phyloP scores from a whole-genome alignment of 2,329 filamentous ascomycete species.

The Calycina herbarum region DNA sequence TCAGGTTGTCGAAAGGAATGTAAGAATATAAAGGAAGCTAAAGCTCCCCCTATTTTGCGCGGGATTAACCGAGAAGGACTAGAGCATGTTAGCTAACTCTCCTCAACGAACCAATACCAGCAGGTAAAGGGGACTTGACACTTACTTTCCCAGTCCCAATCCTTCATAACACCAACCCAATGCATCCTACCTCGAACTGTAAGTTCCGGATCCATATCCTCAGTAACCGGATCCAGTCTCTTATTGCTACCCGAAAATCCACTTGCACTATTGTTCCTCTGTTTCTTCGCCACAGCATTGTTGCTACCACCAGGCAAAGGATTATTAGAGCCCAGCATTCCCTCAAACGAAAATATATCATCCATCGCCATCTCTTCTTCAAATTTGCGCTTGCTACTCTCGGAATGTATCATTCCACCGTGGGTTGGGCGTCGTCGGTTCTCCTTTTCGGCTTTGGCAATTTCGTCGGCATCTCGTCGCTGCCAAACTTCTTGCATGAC shows the following conservation, averaged over 20 bases:
- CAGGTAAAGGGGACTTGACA: conserved; percentile 15
- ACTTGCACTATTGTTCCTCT: conserved; percentile 27
- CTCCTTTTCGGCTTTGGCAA: conserved; percentile 25
- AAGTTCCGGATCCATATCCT: conserved; percentile 56
- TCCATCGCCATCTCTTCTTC: conserved; percentile 34
- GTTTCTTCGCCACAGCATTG: conserved; percentile 21
- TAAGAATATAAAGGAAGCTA: not conserved
- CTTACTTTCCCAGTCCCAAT: conserved; percentile 72
- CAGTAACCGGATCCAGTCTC: conserved; percentile 34
- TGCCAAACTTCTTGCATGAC: conserved; percentile 68
- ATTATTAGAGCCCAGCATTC: conserved; percentile 30
- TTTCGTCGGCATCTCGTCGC: conserved; percentile 53
- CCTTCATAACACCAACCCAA: conserved; percentile 71
- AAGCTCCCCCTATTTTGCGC: not conserved
- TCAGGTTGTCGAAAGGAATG: not conserved
- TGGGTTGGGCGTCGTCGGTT: conserved; percentile 22
- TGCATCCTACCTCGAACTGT: conserved; percentile 66
- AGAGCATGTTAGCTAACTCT: not conserved
- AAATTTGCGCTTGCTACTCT: conserved; percentile 33
- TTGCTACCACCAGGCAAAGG: conserved; percentile 11
- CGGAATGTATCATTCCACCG: conserved; percentile 29
- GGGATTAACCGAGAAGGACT: not conserved
- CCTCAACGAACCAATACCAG: not conserved
- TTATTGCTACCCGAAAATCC: conserved; percentile 20
- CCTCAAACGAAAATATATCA: conserved; percentile 32